Evolutionary conservation across 2,329 filamentous ascomycete genomes (phyloP).

Genomic region (Pseudogymnoascus sp.): DNA sequence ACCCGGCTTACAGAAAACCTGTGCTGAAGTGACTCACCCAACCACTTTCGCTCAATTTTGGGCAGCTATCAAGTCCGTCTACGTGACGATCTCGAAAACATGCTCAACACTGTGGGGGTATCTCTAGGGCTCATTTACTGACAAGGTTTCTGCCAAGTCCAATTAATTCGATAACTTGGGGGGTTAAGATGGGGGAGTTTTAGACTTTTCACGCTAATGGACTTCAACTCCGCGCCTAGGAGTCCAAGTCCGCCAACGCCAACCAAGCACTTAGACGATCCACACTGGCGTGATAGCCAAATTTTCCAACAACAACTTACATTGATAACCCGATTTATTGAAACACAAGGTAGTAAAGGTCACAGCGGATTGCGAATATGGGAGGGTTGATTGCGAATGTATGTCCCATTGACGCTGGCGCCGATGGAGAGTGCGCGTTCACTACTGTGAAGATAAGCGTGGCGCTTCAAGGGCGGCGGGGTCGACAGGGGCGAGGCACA

Average conservation of each 20-base stretch:
- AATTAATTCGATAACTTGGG: not conserved
- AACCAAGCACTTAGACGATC: not conserved
- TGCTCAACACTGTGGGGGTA: not conserved
- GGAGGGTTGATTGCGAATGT: not conserved
- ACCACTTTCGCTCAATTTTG: no score
- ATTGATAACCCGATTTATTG: not conserved
- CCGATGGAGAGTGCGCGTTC: not conserved
- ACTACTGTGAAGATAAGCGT: not conserved
- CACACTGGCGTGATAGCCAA: not conserved
- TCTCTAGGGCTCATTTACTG: not conserved
- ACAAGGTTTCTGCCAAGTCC: not conserved
- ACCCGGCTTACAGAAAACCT: no score
- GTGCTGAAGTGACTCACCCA: no score
- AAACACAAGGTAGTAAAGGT: not conserved
- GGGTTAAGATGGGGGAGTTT: not conserved
- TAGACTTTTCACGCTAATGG: not conserved
- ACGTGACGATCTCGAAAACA: not conserved
- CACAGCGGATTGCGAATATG: not conserved
- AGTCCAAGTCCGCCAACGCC: conserved; percentile 4
- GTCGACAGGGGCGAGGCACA: not conserved
- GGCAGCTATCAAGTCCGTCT: no score
- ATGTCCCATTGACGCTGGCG: not conserved
- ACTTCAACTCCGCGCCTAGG: conserved; percentile 3
- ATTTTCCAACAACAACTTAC: not conserved
- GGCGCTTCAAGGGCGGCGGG: conserved; percentile 6